phyloP scores from a whole-genome alignment of 1,284 basidiomycete genomes.

The Fereydounia khargensis region DNA sequence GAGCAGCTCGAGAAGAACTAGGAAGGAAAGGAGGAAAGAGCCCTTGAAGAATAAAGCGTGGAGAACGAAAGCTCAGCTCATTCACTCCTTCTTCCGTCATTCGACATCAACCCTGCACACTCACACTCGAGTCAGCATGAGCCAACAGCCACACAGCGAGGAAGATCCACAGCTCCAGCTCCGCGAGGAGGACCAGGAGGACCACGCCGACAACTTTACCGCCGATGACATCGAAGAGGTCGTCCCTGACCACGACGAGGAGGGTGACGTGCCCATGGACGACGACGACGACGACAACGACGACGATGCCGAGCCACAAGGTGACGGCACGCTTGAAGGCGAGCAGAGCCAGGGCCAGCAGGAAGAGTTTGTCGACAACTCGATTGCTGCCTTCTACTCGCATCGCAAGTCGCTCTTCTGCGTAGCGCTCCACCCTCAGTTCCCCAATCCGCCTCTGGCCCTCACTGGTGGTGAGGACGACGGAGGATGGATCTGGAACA shows the following conservation, averaged over 20 bases:
- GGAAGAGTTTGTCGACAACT: slow-evolving; percentile 48
- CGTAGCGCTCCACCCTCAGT: slow-evolving; percentile 70
- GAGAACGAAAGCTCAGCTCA: too few species aligned
- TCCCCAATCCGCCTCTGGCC: slow-evolving; percentile 76
- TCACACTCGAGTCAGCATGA: too few species aligned
- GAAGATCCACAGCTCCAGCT: too few species aligned
- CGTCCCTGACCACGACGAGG: slow-evolving; percentile 29
- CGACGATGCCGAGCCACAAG: slow-evolving; percentile 2
- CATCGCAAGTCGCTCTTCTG: slow-evolving; percentile 70
- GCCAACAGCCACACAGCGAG: too few species aligned
- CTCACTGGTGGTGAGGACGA: slow-evolving; percentile 95
- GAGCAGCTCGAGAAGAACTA: too few species aligned
- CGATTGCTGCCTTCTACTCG: slow-evolving; percentile 53
- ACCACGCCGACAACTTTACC: slow-evolving; percentile 25
- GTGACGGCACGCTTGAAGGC: background rate
- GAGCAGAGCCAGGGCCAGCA: slow-evolving; percentile 12
- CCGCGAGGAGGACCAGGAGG: slow-evolving; percentile 30
- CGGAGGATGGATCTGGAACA: slow-evolving; percentile 87
- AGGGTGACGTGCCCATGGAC: slow-evolving; percentile 34
- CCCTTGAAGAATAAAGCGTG: too few species aligned
- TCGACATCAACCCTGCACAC: too few species aligned
- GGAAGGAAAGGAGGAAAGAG: too few species aligned
- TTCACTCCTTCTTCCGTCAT: too few species aligned
- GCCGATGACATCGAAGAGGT: slow-evolving; percentile 32
- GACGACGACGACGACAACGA: slow-evolving; percentile 24